These are phyloP conservation scores for Hygrocybe coccinea DNA, from an alignment of 768 basidiomycete species.

Conservation along the genomic window DNA sequence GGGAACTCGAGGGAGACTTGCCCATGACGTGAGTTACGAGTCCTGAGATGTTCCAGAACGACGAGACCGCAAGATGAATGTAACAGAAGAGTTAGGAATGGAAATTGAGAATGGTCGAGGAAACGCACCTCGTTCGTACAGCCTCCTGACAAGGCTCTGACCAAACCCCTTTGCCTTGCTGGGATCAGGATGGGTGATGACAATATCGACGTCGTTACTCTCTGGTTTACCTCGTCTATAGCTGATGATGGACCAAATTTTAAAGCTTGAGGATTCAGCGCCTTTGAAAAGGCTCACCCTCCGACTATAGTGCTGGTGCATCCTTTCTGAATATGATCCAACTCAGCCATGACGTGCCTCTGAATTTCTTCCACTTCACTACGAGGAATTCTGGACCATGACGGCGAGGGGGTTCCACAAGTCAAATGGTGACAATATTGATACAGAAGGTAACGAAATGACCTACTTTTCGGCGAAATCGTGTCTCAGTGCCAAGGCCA, in stretches of 20 bases:
- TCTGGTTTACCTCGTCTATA: constrained; percentile 79
- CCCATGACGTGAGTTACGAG: constrained; percentile 82
- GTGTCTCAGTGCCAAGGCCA: constrained; percentile 54
- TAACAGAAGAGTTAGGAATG: neutral
- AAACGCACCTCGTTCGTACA: constrained; percentile 53
- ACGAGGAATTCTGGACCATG: constrained; percentile 47
- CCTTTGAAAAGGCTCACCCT: constrained; percentile 47
- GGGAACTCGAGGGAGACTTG: constrained; percentile 35
- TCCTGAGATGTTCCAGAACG: no score
- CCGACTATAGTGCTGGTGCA: constrained; percentile 75
- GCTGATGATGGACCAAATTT: constrained; percentile 32
- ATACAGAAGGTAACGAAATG: neutral
- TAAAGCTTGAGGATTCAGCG: neutral
- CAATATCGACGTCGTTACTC: constrained; percentile 86
- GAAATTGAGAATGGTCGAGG: neutral
- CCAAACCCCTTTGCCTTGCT: constrained; percentile 58
- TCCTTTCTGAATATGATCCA: constrained; percentile 58
- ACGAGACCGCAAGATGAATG: no score
- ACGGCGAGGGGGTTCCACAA: neutral
- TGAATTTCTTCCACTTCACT: constrained; percentile 77
- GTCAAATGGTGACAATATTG: neutral
- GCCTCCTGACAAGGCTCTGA: constrained; percentile 49
- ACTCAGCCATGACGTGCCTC: constrained; percentile 58
- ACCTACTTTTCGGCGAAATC: constrained; percentile 40
- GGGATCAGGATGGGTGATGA: constrained; percentile 68